A percentile compares a stretch with the other conserved stretches of the same genome.
phyloP scores from a whole-genome alignment of 495 filamentous ascomycete species.

The Hypoxylon subgilvum region DNA sequence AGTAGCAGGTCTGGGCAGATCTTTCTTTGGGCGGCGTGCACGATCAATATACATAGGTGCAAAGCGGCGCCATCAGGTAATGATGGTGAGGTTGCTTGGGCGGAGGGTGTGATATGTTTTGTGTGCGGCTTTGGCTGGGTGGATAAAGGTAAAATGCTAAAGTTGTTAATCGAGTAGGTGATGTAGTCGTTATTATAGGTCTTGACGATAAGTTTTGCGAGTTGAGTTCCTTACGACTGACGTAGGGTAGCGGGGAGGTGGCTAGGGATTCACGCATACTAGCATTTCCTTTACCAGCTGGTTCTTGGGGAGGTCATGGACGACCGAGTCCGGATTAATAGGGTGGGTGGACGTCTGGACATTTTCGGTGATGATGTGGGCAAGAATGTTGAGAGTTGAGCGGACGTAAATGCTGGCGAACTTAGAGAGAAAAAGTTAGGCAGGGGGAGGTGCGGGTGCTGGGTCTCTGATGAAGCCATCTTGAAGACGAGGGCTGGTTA shows the following conservation, averaged over 20 bases:
- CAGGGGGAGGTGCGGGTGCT: slow-evolving; percentile 31
- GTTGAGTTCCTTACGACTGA: slow-evolving; percentile 32
- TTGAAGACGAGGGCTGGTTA: slow-evolving; percentile 7
- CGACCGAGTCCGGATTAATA: slow-evolving; percentile 32
- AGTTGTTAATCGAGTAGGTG: slow-evolving; percentile 50
- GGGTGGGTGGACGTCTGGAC: slow-evolving; percentile 34
- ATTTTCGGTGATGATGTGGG: slow-evolving; percentile 27
- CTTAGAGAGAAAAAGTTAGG: slow-evolving; percentile 41
- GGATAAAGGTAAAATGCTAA: slow-evolving; percentile 44
- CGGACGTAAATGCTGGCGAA: slow-evolving; percentile 37
- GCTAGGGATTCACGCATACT: slow-evolving; percentile 31
- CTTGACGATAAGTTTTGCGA: slow-evolving; percentile 34
- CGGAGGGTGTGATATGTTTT: slow-evolving; percentile 47
- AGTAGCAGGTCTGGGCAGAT: slow-evolving; percentile 39
- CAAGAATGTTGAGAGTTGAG: slow-evolving; percentile 38
- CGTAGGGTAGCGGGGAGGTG: slow-evolving; percentile 23
- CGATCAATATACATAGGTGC: slow-evolving; percentile 36
- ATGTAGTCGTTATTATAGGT: slow-evolving; percentile 39
- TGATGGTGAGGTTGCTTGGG: slow-evolving; percentile 41
- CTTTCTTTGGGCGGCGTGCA: slow-evolving; percentile 37
- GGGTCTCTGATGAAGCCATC: slow-evolving; percentile 27
- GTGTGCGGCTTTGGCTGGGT: slow-evolving; percentile 32
- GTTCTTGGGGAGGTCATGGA: slow-evolving; percentile 42
- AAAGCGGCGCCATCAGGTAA: slow-evolving; percentile 45
- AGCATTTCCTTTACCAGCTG: slow-evolving; percentile 35